A percentile compares a stretch with the other conserved stretches of the same genome.
phyloP scores from a whole-genome alignment of 257 asterid species.

The Solanum sitiens region DNA sequence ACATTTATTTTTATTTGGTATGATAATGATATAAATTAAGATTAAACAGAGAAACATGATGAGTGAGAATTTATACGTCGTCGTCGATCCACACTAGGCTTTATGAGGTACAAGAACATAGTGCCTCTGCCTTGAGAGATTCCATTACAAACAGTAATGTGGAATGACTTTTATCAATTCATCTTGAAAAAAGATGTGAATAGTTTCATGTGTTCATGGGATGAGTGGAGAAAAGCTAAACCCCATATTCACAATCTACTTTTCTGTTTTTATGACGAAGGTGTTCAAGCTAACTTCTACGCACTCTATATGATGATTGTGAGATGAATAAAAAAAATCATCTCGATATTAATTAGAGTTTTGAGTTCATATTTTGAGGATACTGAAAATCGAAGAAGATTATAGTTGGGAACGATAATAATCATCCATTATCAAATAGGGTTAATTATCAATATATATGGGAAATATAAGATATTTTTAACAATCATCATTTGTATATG shows the following conservation, averaged over 20 bases:
- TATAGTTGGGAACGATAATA: background rate
- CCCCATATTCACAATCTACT: background rate
- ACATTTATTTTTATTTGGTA: too few relatives aligned
- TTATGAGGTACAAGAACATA: background rate
- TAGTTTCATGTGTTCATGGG: background rate
- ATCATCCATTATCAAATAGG: background rate
- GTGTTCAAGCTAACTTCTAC: too few relatives aligned
- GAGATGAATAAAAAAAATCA: background rate
- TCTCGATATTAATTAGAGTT: background rate
- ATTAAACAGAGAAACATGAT: too few relatives aligned
- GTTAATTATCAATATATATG: background rate
- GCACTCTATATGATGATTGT: background rate
- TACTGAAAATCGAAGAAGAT: background rate
- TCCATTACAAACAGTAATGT: constrained; percentile 54
- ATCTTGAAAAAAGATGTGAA: background rate
- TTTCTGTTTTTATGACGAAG: too few relatives aligned
- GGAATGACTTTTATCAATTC: constrained; percentile 55
- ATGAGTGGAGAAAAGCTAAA: background rate
- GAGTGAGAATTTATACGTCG: too few relatives aligned
- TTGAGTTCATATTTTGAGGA: background rate
- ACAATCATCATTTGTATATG: background rate
- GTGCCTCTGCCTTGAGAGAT: constrained; percentile 26
- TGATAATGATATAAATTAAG: background rate
- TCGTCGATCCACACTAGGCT: background rate
- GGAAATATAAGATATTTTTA: background rate